Base-by-base conservation (phyloP, 768 basidiomycete species). In the Kwoniella dejecticola region DNA sequence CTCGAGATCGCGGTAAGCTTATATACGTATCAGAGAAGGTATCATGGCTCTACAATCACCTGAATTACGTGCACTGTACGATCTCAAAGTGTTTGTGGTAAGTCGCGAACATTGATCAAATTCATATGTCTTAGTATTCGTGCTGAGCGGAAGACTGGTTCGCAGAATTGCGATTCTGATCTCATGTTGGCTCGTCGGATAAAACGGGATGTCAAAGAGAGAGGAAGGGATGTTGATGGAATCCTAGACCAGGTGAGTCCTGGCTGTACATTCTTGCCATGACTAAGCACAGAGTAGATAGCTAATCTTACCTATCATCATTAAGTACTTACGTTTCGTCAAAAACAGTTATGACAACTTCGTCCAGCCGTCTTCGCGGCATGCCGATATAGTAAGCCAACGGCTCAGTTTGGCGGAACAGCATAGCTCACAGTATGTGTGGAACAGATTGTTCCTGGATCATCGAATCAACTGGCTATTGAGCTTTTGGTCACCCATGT, bases 171-270 rank as follows among this genome's bases (percentile, higher is more conserved):
- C 61, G 93, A 98, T 75, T 88, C 93, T 7, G 96, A 99, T 77
- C 81, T 98, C 21, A 99, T 99, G 96, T 87, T 99, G 48, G 91
- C 95, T 1, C 86, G 96, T 59, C 86, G 96, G 38, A 88, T 99
- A 55, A 83, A 85, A 64, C 83, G 96, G 56, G 96, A 98, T 71
- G 85, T 90, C 17, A 84, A 86, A 69, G 93, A 99, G 77, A 85
- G 96, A 45, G 91, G 90, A 0, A 82, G 96, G 55, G 86, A 83
- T 57, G 88, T 97, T 0, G 86, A 87, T 3, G 94, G 95, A 1
- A 85, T 97, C 49, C 83, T 97, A 10, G 90, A 93, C 71, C 93
- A 96, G 88, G 71, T 70, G 23, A 47, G 68, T 21, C 36, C 40
- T 13, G n/a, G 7, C 33, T 36, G 33, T 36, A n/a, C n/a, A n/a